Percentiles rank a stretch among this genome's conserved stretches.
Conservation (phyloP, 345 rosid genomes). For the Pistacia atlantica region DNA sequence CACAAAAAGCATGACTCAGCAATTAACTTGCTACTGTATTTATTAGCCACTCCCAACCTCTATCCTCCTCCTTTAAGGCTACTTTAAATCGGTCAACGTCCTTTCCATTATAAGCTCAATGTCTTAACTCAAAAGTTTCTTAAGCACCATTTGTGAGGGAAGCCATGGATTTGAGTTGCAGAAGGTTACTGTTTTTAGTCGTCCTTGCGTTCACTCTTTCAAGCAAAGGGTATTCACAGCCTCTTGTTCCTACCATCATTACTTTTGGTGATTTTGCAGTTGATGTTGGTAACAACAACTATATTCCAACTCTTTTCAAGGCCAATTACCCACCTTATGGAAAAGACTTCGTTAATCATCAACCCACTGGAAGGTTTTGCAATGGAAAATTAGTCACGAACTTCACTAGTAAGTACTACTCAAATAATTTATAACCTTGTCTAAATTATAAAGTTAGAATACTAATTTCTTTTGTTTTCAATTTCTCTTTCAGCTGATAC, state of each 20-base stretch:
- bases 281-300: no score
- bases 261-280: no score
- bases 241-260: no score
- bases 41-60: conserved; percentile 30
- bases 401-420: conserved; percentile 54
- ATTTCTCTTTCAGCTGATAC: conserved; percentile 62
- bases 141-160: neutral
- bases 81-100: neutral
- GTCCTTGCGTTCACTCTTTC: no score
- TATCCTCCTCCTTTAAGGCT: conserved; percentile 32
- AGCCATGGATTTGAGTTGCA: conserved; percentile 13
- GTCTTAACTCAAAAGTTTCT: neutral
- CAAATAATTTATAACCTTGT: neutral
- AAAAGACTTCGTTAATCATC: no score
- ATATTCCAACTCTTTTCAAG: no score
- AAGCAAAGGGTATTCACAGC: no score
- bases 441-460: neutral
- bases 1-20: no score
- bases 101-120: conserved; percentile 23
- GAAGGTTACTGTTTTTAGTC: neutral
- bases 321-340: no score
- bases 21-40: no score
- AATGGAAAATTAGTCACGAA: conserved; percentile 93
- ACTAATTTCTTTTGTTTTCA: neutral
- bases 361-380: conserved; percentile 83